These are phyloP conservation scores for Chaetomium sp. DNA, from an alignment of 2,329 filamentous ascomycete species.

Conservation along the genomic window DNA sequence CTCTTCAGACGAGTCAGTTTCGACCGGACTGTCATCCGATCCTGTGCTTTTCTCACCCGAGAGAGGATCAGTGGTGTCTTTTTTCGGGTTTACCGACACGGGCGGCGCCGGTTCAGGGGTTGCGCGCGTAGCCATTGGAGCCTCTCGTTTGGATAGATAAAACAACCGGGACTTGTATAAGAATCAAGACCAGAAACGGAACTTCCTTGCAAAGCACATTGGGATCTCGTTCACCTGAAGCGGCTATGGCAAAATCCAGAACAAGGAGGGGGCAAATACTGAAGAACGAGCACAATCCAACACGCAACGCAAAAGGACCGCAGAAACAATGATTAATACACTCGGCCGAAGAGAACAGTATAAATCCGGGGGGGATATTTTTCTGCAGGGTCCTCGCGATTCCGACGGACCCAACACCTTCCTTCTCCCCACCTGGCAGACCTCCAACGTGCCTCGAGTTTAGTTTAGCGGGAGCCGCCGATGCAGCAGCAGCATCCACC, in stretches of 20 bases:
- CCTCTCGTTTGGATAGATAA: neutral
- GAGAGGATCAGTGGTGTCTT: neutral
- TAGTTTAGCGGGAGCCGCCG: conserved; percentile 23
- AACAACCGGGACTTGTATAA: no score
- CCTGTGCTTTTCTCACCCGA: conserved; percentile 13
- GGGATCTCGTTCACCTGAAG: neutral
- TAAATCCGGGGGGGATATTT: conserved; percentile 18
- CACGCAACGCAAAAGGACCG: neutral
- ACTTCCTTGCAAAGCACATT: conserved; percentile 1
- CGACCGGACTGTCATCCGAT: conserved; percentile 24
- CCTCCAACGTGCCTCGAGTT: conserved; percentile 9
- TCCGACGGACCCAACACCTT: conserved; percentile 14
- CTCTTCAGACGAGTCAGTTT: conserved; percentile 33
- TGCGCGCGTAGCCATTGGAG: conserved; percentile 3
- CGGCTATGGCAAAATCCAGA: neutral
- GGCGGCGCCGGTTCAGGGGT: conserved; percentile 26
- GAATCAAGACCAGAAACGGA: neutral
- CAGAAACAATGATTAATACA: neutral
- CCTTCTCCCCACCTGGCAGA: conserved; percentile 15
- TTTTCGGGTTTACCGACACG: neutral
- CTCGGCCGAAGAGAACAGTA: neutral
- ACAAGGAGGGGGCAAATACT: neutral
- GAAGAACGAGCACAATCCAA: neutral
- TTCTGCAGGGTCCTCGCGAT: conserved; percentile 7
- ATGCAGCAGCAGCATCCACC: conserved; percentile 13